Conservation (phyloP, 345 rosid species). For the Diplotaxis tenuifolia region DNA sequence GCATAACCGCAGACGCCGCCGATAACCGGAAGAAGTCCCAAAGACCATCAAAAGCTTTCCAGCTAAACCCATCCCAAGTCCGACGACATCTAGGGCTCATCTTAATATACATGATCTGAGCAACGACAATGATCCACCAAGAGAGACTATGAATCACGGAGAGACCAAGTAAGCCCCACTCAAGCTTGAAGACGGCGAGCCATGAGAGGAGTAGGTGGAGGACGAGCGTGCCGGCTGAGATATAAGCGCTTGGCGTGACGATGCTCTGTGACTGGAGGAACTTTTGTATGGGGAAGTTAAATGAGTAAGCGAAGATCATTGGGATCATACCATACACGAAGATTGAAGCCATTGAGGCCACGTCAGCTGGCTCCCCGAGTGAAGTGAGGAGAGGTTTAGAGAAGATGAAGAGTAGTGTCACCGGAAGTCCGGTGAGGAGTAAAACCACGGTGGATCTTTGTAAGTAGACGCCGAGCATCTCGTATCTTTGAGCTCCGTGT, state of each 20-base stretch:
- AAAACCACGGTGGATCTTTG: conserved; percentile 66
- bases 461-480: conserved; percentile 67
- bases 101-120: conserved; percentile 54
- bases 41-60: conserved; percentile 51
- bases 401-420: conserved; percentile 52
- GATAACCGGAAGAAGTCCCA: no score
- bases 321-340: conserved; percentile 68
- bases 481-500: conserved; percentile 60
- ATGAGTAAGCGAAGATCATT: conserved; percentile 62
- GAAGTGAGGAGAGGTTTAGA: conserved; percentile 46
- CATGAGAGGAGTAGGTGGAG: conserved; percentile 51
- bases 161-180: conserved; percentile 48
- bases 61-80: conserved; percentile 56
- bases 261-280: conserved; percentile 65
- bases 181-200: conserved; percentile 45
- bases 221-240: conserved; percentile 45
- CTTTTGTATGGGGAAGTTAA: conserved; percentile 64
- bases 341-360: conserved; percentile 54
- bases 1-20: conserved; percentile 60
- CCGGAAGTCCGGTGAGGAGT: conserved; percentile 44
- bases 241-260: conserved; percentile 62
- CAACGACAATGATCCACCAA: conserved; percentile 57
- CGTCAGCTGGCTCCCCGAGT: conserved; percentile 55
- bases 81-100: conserved; percentile 41
- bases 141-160: conserved; percentile 49